These are phyloP conservation scores for Pyracantha coccinea DNA, from an alignment of 331 rosid species.

Conservation along the genomic window DNA sequence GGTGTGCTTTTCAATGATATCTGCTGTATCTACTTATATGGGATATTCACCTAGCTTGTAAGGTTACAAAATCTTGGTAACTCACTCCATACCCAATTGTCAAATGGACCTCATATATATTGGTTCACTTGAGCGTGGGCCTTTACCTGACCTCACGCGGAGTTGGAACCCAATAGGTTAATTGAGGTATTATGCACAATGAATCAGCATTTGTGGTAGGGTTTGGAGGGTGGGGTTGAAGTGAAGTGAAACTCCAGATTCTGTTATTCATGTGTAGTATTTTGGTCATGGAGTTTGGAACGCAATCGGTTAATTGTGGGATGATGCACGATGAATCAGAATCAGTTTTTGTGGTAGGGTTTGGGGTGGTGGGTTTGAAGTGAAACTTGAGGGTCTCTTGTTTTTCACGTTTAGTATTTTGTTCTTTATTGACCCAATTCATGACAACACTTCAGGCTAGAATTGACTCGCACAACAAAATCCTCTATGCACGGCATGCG, in stretches of 20 bases:
- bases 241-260: too few relatives aligned
- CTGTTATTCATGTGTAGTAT: too few relatives aligned
- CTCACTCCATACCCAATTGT: background rate
- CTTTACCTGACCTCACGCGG: background rate
- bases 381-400: background rate
- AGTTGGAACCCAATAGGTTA: too few relatives aligned
- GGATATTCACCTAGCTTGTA: background rate
- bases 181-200: too few relatives aligned
- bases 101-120: background rate
- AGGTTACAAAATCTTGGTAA: background rate
- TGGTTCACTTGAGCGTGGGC: background rate
- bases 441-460: constrained; percentile 63
- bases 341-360: background rate
- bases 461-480: constrained; percentile 96
- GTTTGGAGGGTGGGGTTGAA: too few relatives aligned
- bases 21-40: background rate
- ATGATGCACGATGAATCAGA: background rate
- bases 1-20: constrained; percentile 39
- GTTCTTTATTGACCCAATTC: constrained; percentile 3
- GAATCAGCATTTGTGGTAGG: too few relatives aligned
- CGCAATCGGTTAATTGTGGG: background rate
- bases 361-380: background rate
- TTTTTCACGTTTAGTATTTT: background rate
- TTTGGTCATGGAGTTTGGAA: background rate
- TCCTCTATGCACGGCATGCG: constrained; percentile 90